Evolutionary conservation across 331 rosid species (phyloP), one percentile per base, ranked within the genome.

Genomic region (Pyracantha coccinea): DNA sequence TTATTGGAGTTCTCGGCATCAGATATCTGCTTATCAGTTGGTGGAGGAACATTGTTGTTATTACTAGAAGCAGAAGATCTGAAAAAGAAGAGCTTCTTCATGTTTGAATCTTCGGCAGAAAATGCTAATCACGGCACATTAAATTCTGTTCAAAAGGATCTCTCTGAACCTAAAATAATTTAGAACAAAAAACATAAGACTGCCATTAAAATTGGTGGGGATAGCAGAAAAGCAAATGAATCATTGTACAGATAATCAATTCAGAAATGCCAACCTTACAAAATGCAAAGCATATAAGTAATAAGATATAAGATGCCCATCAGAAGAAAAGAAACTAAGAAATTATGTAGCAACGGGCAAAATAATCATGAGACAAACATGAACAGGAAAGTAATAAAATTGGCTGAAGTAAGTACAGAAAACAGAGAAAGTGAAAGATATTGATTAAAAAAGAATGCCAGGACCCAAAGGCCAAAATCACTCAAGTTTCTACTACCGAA

Each of bases 61-160:
- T 86, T 79, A 84, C 85, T 80, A 29, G 96, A 79, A 14, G 85
- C 84, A 54, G 97, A 88, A 45, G 99, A 86, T 82, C 87, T 89
- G 79, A 94, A 92, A 86, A 83, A 89, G 82, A 94, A 94, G 29
- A 90, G 82, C 82, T 89, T 92, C 97, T 88, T 94, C 99, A 94
- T 92, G 68, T 66, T 78, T 77, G 53, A 62, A 72, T 52, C 81
- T 77, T 78, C 66, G n/a, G 72, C 79, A 35, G 20, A 67, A 73
- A 67, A 58, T 69, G 76, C 83, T 38, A 71, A 68, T 63, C 23
- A 57, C 53, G 77, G 85, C 29, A 82, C 89, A 84, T 79, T 59
- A 75, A 82, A 78, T 21, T 53, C 33, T 71, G 47, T 67, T 59
- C 70, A 15, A 66, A 64, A 76, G 58, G 72, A 23, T 55, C 64